Percentiles rank a stretch among this genome's conserved stretches.
These are phyloP conservation scores for Jaapia argillacea DNA, from an alignment of 768 basidiomycete genomes.

Conservation along the genomic window DNA sequence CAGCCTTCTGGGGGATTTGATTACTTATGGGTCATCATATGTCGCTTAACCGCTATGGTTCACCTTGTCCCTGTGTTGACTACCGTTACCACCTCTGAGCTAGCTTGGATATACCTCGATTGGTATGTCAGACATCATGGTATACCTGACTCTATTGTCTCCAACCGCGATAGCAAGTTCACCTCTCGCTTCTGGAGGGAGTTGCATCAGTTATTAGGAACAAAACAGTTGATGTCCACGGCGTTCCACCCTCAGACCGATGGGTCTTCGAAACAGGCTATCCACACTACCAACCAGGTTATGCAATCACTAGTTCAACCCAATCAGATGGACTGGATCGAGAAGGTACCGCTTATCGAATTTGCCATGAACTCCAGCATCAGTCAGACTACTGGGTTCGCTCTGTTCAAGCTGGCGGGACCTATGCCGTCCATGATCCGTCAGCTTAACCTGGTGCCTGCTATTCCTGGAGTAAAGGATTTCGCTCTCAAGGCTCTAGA, in stretches of 20 bases:
- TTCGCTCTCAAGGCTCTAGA: neutral
- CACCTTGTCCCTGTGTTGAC: constrained; percentile 21
- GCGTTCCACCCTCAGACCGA: constrained; percentile 34
- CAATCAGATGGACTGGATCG: constrained; percentile 18
- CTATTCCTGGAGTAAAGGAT: constrained; percentile 1
- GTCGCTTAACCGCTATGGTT: constrained; percentile 18
- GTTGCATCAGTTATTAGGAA: constrained; percentile 7
- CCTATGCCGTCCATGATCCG: neutral
- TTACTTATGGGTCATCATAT: constrained; percentile 10
- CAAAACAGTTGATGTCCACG: constrained; percentile 22
- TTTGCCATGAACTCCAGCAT: constrained; percentile 14
- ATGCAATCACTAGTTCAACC: constrained; percentile 13
- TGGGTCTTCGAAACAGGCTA: constrained; percentile 20
- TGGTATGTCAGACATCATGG: constrained; percentile 23
- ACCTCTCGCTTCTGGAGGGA: constrained; percentile 19
- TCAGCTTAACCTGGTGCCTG: neutral
- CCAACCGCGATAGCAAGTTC: constrained; percentile 23
- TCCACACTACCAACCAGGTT: constrained; percentile 20
- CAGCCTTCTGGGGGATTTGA: constrained; percentile 15
- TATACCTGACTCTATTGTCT: constrained; percentile 18
- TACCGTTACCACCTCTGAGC: constrained; percentile 13
- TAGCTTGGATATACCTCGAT: constrained; percentile 19
- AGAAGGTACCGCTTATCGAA: constrained; percentile 6
- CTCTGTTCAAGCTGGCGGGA: constrained; percentile 8
- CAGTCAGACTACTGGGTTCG: constrained; percentile 7